Evolutionary conservation across 257 asterid species (phyloP).

Genomic region (Paulownia fortunei): DNA sequence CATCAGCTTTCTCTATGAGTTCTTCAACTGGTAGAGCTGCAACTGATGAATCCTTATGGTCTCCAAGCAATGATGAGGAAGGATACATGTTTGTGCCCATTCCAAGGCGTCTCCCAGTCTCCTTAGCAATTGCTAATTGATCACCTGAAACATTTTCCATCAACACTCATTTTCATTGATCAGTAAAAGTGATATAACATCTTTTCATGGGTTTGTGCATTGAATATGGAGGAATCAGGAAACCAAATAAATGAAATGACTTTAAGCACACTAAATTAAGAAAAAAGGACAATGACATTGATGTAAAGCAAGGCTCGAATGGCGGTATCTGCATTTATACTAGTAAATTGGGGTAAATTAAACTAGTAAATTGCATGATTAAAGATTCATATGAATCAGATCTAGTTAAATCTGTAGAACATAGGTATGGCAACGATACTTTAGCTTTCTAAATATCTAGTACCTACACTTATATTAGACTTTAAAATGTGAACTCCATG

Average conservation of each 20-base stretch:
- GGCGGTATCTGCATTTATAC: too few species aligned
- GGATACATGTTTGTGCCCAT: constrained; percentile 84
- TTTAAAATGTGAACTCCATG: background rate
- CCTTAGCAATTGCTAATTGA: constrained; percentile 66
- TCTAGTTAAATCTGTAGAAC: too few species aligned
- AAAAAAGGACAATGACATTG: too few species aligned
- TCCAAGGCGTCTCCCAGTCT: constrained; percentile 67
- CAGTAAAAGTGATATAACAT: background rate
- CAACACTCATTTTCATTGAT: background rate
- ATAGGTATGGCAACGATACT: too few species aligned
- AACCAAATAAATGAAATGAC: background rate
- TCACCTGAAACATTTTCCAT: constrained; percentile 44
- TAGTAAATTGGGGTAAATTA: too few species aligned
- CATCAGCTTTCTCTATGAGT: constrained; percentile 72
- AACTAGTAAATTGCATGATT: too few species aligned
- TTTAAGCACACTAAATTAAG: too few species aligned
- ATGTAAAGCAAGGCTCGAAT: too few species aligned
- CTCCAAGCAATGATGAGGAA: constrained; percentile 60
- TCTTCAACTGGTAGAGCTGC: constrained; percentile 61
- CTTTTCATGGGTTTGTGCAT: too few species aligned
- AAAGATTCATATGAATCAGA: too few species aligned
- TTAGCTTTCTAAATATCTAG: too few species aligned
- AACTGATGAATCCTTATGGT: constrained; percentile 48
- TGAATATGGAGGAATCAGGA: too few species aligned
- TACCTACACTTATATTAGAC: background rate